Percentiles rank a stretch among this genome's conserved stretches.
These are phyloP conservation scores for Styphnolobium japonicum DNA, from an alignment of 306 rosid species.

Conservation along the genomic window DNA sequence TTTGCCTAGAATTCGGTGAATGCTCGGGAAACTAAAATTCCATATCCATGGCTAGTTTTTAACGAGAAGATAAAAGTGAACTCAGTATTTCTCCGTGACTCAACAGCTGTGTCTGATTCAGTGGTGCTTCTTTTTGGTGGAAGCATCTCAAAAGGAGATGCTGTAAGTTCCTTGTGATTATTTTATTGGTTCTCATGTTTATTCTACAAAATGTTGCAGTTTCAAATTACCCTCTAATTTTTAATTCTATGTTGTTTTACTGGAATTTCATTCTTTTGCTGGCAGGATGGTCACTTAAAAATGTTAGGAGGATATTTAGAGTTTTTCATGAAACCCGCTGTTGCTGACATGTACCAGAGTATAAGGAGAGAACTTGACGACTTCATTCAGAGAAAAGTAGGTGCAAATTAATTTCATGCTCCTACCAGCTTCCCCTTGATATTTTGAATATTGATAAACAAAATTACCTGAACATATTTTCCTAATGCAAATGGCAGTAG, in stretches of 20 bases:
- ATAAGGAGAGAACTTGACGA: slow-evolving; percentile 74
- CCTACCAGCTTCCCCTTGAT: slow-evolving; percentile 11
- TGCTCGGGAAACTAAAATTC: slow-evolving; percentile 86
- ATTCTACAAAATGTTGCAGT: neutral
- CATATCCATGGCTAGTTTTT: slow-evolving; percentile 95
- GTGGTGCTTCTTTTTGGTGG: slow-evolving; percentile 90
- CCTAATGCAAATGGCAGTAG: neutral
- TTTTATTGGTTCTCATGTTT: neutral
- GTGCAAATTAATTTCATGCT: slow-evolving; percentile 36
- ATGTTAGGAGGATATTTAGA: slow-evolving; percentile 95
- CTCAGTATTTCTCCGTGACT: slow-evolving; percentile 93
- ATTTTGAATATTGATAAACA: slow-evolving; percentile 2
- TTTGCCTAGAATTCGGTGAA: slow-evolving; percentile 83
- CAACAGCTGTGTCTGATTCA: slow-evolving; percentile 91
- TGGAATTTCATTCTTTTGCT: slow-evolving; percentile 17
- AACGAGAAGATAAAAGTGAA: slow-evolving; percentile 97
- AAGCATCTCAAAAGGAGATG: slow-evolving; percentile 63
- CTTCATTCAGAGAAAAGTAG: slow-evolving; percentile 77
- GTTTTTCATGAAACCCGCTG: slow-evolving; percentile 78
- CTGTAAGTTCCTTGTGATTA: slow-evolving; percentile 44
- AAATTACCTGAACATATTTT: neutral
- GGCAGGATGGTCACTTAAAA: slow-evolving; percentile 84
- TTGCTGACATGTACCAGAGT: slow-evolving; percentile 71
- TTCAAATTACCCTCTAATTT: neutral
- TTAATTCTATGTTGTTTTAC: neutral